Evolutionary conservation across 1,139 yeast genomes (phyloP), one percentile per base, ranked within the genome.

Genomic region (Taphrina populina): DNA sequence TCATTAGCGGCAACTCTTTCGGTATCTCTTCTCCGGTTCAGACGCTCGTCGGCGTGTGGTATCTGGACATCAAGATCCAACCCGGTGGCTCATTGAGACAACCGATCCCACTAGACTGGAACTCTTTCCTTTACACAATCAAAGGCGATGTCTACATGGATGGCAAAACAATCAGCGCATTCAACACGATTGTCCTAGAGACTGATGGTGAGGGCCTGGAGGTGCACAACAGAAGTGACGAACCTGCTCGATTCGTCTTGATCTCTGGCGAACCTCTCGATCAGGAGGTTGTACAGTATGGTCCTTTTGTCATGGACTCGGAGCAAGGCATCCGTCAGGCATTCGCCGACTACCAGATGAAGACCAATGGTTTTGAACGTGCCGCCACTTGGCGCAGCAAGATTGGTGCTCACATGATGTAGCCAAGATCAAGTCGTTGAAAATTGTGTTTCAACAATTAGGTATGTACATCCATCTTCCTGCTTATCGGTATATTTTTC

Each of bases 201-300:
- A 71, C 76, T 53, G 85, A 84, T 63, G 92, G 94, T 60, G 81
- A 76, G 45, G 69, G 69, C 19, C 79, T 60, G 20, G 56, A 54
- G 7, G 62, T 59, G 13, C 58, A 62, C n/a, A 63, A 62, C 26
- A 53, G 58, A 4, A 58, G 56, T 32, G 53, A 62, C 17, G 66
- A 70, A 27, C 72, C 70, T 11, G 70, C 81, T 1, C 78, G 80
- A 61, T 81, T 88, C 64, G 80, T 85, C 3, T 64, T 88, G 30
- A 73, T 88, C 60, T 95, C 90, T 32, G 96, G 96, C 52, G 73
- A 86, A 68, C 78, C 79, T 37, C 73, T 88, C 59, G 79, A 86
- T 64, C 96, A 88, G 71, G 79, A 81, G 15, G 77, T 84, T 55
- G 86, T 86, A 35, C 95, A 88, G 68, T 85, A 88, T 66, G 96